These are phyloP conservation scores for Exidia glandulosa DNA, from an alignment of 768 basidiomycete genomes.

Conservation along the genomic window DNA sequence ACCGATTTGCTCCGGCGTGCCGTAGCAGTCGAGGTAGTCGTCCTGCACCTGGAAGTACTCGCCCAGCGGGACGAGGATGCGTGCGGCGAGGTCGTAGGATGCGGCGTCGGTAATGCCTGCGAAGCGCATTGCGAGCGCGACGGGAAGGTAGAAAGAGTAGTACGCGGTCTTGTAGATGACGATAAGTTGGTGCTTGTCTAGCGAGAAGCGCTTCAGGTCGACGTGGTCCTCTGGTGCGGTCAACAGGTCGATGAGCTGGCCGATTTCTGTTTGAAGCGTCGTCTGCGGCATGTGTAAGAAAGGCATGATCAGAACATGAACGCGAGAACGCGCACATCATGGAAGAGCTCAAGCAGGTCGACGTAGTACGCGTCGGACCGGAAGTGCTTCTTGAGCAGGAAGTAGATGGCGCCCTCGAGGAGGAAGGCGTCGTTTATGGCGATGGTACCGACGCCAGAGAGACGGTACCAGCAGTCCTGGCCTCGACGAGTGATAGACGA, in stretches of 20 bases:
- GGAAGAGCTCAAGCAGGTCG: conserved; percentile 84
- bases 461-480: conserved; percentile 90
- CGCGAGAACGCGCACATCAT: conserved; percentile 58
- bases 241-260: conserved; percentile 91
- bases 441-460: conserved; percentile 60
- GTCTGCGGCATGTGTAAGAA: conserved; percentile 21
- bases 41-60: conserved; percentile 99
- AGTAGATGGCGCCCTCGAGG: conserved; percentile 91
- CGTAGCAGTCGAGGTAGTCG: conserved; percentile 90
- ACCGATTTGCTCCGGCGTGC: conserved; percentile 81
- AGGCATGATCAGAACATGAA: not conserved
- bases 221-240: conserved; percentile 87
- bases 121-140: conserved; percentile 87
- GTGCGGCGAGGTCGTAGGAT: conserved; percentile 56
- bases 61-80: conserved; percentile 83
- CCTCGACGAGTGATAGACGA: conserved; percentile 82
- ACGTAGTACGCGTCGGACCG: conserved; percentile 70
- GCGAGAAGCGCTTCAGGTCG: conserved; percentile 79
- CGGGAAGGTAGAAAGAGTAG: conserved; percentile 98
- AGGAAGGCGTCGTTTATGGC: conserved; percentile 96
- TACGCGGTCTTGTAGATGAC: conserved; percentile 96
- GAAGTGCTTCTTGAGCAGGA: conserved; percentile 81
- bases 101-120: conserved; percentile 45
- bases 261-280: conserved; percentile 88
- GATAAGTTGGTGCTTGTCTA: conserved; percentile 84